Evolutionary conservation across 192 early-diverging fungal genomes (phyloP).

Genomic region (Rhizophagus sp.): DNA sequence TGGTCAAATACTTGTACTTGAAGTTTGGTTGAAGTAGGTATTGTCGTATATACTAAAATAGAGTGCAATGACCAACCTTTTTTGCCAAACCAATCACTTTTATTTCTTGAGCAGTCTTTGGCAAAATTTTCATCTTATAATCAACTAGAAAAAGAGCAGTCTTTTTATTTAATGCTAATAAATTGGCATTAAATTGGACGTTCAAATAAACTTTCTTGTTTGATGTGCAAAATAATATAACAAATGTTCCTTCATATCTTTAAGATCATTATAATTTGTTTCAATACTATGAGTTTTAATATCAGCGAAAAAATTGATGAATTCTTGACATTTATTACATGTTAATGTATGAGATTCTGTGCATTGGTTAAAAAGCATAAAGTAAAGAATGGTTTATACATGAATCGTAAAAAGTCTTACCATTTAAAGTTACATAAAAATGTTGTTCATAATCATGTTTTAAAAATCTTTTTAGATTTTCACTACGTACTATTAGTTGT

Average conservation of each 20-base stretch:
- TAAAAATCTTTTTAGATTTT: neutral
- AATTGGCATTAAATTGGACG: neutral
- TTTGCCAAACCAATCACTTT: neutral
- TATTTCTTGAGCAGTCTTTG: neutral
- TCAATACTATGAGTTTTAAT: neutral
- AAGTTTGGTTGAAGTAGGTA: neutral
- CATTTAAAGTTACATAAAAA: neutral
- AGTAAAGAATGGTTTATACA: neutral
- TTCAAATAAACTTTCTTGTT: neutral
- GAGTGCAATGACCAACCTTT: neutral
- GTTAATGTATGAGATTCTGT: neutral
- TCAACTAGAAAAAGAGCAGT: neutral
- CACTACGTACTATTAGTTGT: neutral
- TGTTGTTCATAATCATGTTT: neutral
- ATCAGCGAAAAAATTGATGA: neutral
- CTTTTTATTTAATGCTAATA: neutral
- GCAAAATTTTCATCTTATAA: slow-evolving; percentile 10
- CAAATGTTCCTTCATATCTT: neutral
- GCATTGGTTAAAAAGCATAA: slow-evolving; percentile 6
- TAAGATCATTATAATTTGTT: neutral
- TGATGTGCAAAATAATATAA: neutral
- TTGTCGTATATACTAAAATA: neutral
- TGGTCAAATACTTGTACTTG: neutral
- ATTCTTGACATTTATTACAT: slow-evolving; percentile 3
- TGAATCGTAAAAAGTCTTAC: neutral